These are phyloP conservation scores for Backusella mclennaniae DNA, from an alignment of 192 early-diverging fungal genomes.

Conservation along the genomic window DNA sequence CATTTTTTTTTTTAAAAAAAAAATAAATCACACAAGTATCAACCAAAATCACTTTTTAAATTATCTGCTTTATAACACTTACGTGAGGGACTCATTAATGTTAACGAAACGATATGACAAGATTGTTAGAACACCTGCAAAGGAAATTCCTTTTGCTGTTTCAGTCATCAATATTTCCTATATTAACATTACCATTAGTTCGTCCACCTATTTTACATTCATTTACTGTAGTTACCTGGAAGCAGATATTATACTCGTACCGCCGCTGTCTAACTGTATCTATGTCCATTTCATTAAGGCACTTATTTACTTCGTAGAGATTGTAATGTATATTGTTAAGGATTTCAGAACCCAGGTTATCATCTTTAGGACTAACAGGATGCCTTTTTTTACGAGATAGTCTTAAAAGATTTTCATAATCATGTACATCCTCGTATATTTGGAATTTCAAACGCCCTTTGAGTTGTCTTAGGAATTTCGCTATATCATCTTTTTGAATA, in stretches of 20 bases:
- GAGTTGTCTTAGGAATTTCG: constrained; percentile 16
- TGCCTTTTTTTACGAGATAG: not conserved
- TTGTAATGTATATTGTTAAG: constrained; percentile 2
- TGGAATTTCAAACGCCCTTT: constrained; percentile 20
- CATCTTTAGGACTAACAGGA: not conserved
- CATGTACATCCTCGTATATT: constrained; percentile 25
- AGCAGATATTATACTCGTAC: constrained; percentile 44
- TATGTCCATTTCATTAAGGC: constrained; percentile 31
- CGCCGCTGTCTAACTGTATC: constrained; percentile 29
- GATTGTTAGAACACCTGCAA: constrained; percentile 21
- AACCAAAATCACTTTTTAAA: not conserved
- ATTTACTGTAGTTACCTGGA: constrained; percentile 26
- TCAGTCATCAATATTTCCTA: constrained; percentile 32
- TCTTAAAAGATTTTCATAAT: not conserved
- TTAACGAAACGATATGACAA: constrained; percentile 31
- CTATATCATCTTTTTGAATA: constrained; percentile 30
- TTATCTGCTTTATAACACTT: not conserved
- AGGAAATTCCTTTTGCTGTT: constrained; percentile 31
- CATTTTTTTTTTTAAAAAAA: not conserved
- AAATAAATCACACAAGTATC: not conserved
- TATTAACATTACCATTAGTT: not conserved
- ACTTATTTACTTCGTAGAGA: constrained; percentile 15
- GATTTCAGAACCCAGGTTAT: not conserved
- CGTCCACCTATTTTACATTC: not conserved
- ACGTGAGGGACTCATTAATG: constrained; percentile 24